A percentile compares a stretch with the other conserved stretches of the same genome.
phyloP scores from a whole-genome alignment of 768 basidiomycete species.

The Tulasnella sp. region DNA sequence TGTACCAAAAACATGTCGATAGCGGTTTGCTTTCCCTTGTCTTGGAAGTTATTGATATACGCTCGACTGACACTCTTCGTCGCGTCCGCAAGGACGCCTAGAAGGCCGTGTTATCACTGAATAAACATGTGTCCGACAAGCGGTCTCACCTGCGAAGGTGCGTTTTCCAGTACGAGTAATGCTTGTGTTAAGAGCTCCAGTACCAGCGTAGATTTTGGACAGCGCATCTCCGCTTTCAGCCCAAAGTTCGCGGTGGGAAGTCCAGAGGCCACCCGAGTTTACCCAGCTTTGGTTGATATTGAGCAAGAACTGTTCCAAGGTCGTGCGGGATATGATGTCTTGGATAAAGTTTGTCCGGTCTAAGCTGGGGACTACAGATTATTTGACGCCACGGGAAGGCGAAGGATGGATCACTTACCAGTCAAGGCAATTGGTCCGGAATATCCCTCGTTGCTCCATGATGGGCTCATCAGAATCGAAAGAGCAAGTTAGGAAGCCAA shows the following conservation, averaged over 20 bases:
- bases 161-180: conserved; percentile 93
- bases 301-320: conserved; percentile 72
- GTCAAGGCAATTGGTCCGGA: conserved; percentile 91
- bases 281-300: conserved; percentile 74
- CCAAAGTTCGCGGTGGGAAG: conserved; percentile 87
- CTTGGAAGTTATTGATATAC: conserved; percentile 97
- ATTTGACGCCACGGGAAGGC: neutral
- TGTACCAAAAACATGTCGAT: conserved; percentile 90
- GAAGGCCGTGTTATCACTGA: neutral
- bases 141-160: conserved; percentile 64
- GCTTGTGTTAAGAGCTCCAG: conserved; percentile 79
- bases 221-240: conserved; percentile 94
- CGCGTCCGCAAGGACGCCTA: conserved; percentile 88
- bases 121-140: neutral
- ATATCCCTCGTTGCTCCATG: conserved; percentile 84
- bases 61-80: conserved; percentile 93
- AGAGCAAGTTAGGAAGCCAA: conserved; percentile 81
- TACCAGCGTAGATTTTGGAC: conserved; percentile 85
- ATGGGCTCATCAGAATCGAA: conserved; percentile 57
- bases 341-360: conserved; percentile 97
- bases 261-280: conserved; percentile 63
- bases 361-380: conserved; percentile 43
- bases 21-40: conserved; percentile 85
- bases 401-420: conserved; percentile 48
- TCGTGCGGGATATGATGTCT: conserved; percentile 79